These are phyloP conservation scores for Polygonum aviculare DNA, from an alignment of 148 eudicot genomes.

Conservation along the genomic window DNA sequence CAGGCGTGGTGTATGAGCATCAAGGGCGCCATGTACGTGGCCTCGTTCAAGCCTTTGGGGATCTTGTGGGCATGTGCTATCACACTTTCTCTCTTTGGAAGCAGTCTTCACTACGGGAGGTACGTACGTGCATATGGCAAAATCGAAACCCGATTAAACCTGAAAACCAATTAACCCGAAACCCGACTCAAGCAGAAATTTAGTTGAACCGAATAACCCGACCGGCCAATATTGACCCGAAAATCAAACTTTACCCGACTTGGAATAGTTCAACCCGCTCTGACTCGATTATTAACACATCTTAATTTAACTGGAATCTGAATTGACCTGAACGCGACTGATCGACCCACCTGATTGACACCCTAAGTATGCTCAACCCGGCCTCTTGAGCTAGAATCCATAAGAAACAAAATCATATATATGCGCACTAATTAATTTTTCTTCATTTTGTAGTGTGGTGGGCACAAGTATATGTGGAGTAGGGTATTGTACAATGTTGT, in stretches of 20 bases:
- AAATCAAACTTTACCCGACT: too few relatives aligned
- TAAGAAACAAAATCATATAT: too few relatives aligned
- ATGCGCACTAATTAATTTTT: not conserved
- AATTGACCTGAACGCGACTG: too few relatives aligned
- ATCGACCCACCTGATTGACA: not conserved
- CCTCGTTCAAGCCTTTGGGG: conserved; percentile 65
- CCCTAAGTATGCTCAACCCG: too few relatives aligned
- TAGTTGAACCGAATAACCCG: too few relatives aligned
- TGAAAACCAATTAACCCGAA: too few relatives aligned
- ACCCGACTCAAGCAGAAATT: too few relatives aligned
- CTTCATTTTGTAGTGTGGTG: conserved; percentile 42
- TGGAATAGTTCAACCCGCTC: too few relatives aligned
- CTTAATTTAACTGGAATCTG: too few relatives aligned
- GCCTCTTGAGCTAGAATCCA: not conserved
- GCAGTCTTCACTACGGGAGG: conserved; percentile 74
- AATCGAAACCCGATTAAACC: too few relatives aligned
- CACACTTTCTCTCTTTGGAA: conserved; percentile 55
- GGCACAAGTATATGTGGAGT: conserved; percentile 52
- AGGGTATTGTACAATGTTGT: conserved; percentile 49
- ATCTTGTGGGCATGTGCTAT: conserved; percentile 56
- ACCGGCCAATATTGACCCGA: too few relatives aligned
- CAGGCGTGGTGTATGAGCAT: conserved; percentile 55
- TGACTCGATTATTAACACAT: too few relatives aligned
- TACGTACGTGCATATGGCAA: conserved; percentile 11
- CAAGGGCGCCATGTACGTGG: conserved; percentile 60